phyloP scores from a whole-genome alignment of 257 asterid species.

The Solanum stenotomum region DNA sequence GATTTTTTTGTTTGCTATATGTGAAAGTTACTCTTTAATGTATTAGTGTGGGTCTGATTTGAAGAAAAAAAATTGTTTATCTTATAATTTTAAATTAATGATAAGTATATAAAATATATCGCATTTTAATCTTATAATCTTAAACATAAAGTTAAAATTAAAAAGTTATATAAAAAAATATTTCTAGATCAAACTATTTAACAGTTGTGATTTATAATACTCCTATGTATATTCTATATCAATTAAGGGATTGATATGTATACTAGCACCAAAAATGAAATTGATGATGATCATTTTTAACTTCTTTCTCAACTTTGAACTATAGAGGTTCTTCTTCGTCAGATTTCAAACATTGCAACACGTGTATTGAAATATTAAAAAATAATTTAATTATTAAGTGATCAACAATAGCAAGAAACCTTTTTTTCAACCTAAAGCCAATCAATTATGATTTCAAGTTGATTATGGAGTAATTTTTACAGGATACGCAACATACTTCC shows the following conservation, averaged over 20 bases:
- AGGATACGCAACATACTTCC: not conserved
- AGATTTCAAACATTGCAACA: too few relatives aligned
- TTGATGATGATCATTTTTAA: not conserved
- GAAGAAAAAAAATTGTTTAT: not conserved
- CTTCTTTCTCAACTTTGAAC: not conserved
- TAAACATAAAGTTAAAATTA: too few relatives aligned
- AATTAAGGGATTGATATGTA: not conserved
- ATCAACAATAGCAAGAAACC: not conserved
- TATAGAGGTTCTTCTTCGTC: not conserved
- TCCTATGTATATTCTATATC: too few relatives aligned
- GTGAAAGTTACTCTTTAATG: too few relatives aligned
- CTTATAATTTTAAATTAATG: too few relatives aligned
- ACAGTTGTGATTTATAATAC: not conserved
- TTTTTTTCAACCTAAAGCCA: not conserved
- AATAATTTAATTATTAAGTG: not conserved
- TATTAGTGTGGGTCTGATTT: not conserved
- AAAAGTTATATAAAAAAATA: too few relatives aligned
- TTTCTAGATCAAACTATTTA: not conserved
- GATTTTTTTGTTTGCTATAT: too few relatives aligned
- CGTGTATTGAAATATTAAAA: not conserved
- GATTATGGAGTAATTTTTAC: not conserved
- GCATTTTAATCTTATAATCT: too few relatives aligned
- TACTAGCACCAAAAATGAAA: not conserved
- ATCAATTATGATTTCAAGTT: not conserved
- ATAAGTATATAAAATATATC: too few relatives aligned